Evolutionary conservation across 1,139 yeast genomes (phyloP).

Genomic region (Eremothecium gossypii): DNA sequence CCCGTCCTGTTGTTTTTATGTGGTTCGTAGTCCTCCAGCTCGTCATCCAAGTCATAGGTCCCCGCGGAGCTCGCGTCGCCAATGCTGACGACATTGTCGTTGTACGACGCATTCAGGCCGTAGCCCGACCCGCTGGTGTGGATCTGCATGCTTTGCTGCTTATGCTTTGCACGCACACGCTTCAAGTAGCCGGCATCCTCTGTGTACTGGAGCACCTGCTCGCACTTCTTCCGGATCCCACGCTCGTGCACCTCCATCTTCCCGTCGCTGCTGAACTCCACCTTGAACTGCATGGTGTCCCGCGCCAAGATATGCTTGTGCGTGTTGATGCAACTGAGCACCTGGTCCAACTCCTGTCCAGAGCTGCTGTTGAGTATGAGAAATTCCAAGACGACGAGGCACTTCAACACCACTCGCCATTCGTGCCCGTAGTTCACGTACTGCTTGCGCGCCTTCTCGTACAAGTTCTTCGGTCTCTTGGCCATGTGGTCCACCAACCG

Average conservation of each 20-base stretch:
- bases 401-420: slow-evolving; percentile 33
- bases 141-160: slow-evolving; percentile 25
- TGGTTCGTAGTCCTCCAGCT: slow-evolving; percentile 15
- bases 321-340: slow-evolving; percentile 23
- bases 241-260: slow-evolving; percentile 32
- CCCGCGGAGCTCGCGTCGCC: slow-evolving; percentile 7
- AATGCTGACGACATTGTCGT: slow-evolving; percentile 13
- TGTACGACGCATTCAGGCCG: slow-evolving; percentile 15
- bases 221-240: slow-evolving; percentile 29
- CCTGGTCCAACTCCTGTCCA: slow-evolving; percentile 28
- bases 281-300: slow-evolving; percentile 24
- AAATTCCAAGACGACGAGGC: slow-evolving; percentile 30
- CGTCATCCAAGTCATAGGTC: slow-evolving; percentile 15
- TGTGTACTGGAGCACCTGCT: slow-evolving; percentile 21
- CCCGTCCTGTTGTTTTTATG: slow-evolving; percentile 5
- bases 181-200: slow-evolving; percentile 26
- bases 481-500: slow-evolving; percentile 30
- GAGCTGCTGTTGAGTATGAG: slow-evolving; percentile 26
- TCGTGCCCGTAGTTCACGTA: slow-evolving; percentile 33
- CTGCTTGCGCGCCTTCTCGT: slow-evolving; percentile 32
- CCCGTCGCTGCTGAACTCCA: slow-evolving; percentile 28
- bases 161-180: slow-evolving; percentile 22
- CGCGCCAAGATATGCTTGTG: slow-evolving; percentile 26
- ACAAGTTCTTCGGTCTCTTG: slow-evolving; percentile 28
- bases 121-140: slow-evolving; percentile 8